phyloP scores from a whole-genome alignment of 768 basidiomycete species.

The Agaricus subrufescens region DNA sequence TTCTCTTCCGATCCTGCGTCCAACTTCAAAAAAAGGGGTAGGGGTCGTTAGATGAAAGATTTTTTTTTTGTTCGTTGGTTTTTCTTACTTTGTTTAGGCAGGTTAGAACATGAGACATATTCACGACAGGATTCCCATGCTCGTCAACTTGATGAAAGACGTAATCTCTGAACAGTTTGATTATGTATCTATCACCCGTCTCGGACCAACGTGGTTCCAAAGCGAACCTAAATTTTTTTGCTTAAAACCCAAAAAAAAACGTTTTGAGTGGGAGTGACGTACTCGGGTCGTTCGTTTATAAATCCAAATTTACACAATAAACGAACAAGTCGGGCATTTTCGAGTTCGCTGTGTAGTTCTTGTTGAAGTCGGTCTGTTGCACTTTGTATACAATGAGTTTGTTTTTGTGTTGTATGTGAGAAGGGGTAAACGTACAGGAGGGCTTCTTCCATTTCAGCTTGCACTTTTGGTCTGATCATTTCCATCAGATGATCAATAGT shows the following conservation, averaged over 20 bases:
- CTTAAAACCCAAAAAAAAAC: background rate
- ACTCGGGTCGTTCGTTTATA: slow-evolving; percentile 99
- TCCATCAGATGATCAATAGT: slow-evolving; percentile 77
- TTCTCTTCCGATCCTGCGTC: slow-evolving; percentile 93
- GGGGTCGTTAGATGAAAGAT: background rate
- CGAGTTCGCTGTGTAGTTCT: slow-evolving; percentile 83
- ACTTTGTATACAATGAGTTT: slow-evolving; percentile 30
- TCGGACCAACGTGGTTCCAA: slow-evolving; percentile 96
- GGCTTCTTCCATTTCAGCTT: slow-evolving; percentile 83
- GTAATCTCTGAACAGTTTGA: slow-evolving; percentile 97
- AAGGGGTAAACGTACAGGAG: slow-evolving; percentile 49
- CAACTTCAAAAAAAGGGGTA: slow-evolving; percentile 43
- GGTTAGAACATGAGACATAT: slow-evolving; percentile 85
- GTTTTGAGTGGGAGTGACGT: slow-evolving; percentile 23
- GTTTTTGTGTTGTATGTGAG: background rate
- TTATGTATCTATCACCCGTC: slow-evolving; percentile 95
- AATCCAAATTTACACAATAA: slow-evolving; percentile 93
- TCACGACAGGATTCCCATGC: slow-evolving; percentile 82
- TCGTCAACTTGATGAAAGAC: slow-evolving; percentile 98
- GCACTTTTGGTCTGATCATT: slow-evolving; percentile 65
- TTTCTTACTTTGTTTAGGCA: slow-evolving; percentile 85
- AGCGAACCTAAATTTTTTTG: slow-evolving; percentile 60
- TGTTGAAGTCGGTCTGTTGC: slow-evolving; percentile 77
- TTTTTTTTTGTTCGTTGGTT: background rate
- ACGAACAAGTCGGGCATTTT: slow-evolving; percentile 89